Evolutionary conservation across 1,139 yeast species (phyloP).

Genomic region (Debaryomyces nepalensis): DNA sequence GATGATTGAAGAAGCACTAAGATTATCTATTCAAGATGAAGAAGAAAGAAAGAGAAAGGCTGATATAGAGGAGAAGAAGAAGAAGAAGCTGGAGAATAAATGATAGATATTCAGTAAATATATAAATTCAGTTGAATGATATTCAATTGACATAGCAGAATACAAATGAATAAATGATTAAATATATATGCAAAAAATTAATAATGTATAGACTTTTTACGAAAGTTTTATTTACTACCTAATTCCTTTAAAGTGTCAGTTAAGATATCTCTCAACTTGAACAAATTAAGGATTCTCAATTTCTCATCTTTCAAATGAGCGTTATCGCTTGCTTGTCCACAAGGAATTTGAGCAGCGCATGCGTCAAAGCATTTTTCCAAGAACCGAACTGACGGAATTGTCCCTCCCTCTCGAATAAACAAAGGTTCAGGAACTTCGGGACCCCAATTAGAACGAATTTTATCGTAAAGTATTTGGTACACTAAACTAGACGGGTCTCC

Average conservation of each 20-base stretch:
- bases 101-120: slow-evolving; percentile 4
- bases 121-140: not conserved
- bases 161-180: not conserved
- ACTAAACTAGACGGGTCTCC: slow-evolving; percentile 82
- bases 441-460: slow-evolving; percentile 67
- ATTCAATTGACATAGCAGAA: not conserved
- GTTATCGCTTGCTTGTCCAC: slow-evolving; percentile 94
- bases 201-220: not conserved
- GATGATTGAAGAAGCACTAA: slow-evolving; percentile 84
- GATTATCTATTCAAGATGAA: slow-evolving; percentile 73
- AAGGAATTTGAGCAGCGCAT: slow-evolving; percentile 93
- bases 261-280: slow-evolving; percentile 72
- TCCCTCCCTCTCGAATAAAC: slow-evolving; percentile 93
- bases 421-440: slow-evolving; percentile 66
- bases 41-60: slow-evolving; percentile 52
- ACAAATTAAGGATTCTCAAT: slow-evolving; percentile 74
- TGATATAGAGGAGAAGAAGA: slow-evolving; percentile 16
- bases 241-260: slow-evolving; percentile 54
- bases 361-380: slow-evolving; percentile 83
- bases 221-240: slow-evolving; percentile 21
- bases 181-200: not conserved
- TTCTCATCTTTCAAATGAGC: slow-evolving; percentile 93
- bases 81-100: slow-evolving; percentile 7
- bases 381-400: slow-evolving; percentile 87
- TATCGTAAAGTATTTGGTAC: slow-evolving; percentile 64